Evolutionary conservation across 257 asterid genomes (phyloP).

Genomic region (Solanum ahanhuiri): DNA sequence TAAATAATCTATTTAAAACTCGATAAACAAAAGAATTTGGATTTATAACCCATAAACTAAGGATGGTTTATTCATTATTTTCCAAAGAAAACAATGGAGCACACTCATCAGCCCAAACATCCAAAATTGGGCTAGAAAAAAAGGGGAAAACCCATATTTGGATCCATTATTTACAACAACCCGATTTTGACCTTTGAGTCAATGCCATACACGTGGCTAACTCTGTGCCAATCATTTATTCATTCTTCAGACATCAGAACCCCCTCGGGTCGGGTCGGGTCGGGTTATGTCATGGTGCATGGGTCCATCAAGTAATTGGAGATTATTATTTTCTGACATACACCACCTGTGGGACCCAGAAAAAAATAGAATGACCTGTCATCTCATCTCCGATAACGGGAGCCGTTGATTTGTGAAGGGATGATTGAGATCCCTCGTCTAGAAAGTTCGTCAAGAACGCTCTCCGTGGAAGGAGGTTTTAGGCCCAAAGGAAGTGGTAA

Average conservation of each 20-base stretch:
- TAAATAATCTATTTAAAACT: not conserved
- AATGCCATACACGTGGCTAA: slow-evolving; percentile 6
- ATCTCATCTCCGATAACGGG: not conserved
- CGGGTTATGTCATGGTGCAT: not conserved
- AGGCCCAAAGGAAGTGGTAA: slow-evolving; percentile 41
- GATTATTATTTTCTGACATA: not conserved
- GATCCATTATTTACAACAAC: slow-evolving; percentile 10
- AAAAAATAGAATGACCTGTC: not conserved
- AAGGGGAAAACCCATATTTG: not conserved
- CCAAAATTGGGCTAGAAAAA: not conserved
- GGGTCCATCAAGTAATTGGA: not conserved
- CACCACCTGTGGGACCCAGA: not conserved
- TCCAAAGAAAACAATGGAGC: not conserved
- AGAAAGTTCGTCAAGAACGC: slow-evolving; percentile 32
- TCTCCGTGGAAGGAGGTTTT: slow-evolving; percentile 36
- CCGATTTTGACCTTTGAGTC: not conserved
- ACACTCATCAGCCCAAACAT: not conserved
- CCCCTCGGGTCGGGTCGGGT: not conserved
- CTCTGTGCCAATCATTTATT: slow-evolving; percentile 1
- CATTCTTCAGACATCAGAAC: not conserved
- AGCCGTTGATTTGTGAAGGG: slow-evolving; percentile 13
- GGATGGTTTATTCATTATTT: not conserved
- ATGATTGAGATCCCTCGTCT: slow-evolving; percentile 27
- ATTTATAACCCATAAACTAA: not conserved
- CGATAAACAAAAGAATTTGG: too few relatives aligned